Evolutionary conservation across 2,329 filamentous ascomycete species (phyloP), one percentile per base, ranked within the genome.

Genomic region (Sarocladiaceae sp.): DNA sequence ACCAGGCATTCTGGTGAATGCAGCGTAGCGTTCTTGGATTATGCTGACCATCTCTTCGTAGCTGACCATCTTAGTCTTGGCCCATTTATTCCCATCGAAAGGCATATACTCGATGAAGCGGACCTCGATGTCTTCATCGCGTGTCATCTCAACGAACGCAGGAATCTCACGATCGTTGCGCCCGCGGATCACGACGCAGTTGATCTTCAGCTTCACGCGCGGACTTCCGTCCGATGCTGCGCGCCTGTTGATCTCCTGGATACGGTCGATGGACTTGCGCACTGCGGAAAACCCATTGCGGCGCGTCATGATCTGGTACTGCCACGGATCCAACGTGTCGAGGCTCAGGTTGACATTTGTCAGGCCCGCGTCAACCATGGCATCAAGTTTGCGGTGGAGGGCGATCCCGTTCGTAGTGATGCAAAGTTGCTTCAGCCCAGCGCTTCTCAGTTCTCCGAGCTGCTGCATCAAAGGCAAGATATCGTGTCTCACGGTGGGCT

Each of bases 41-140:
- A 85, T 76, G 53, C 88, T 83, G 50, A 97, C 74, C 93, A 97
- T 97, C 67, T 97, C 92, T 52, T 83, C 73, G 64, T 94, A 99
- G 53, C 86, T 79, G 54, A 97, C 77, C 93, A 99, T 97, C 71
- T 97, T 97, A 53, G 82, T 82, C 64, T 92, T 72, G 60, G 83
- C 93, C 94, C 94, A 99, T 66, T 92, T 95, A 71, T 99, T 99
- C 52, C 94, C 94, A 61, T 93, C 94, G 65, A 99, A 99, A 1
- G 94, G 94, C 94, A 99, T 99, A 69, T 99, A 99, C 71, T 99
- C 94, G 64, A 99, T 99, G 68, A 99, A 99, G 29, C 94, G 86
- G 26, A 97, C 87, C 71, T 99, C 94, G 33, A 99, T 75, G 54
- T 96, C 84, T 60, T 89, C 86, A 35, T 96, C 86, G 25, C 86